phyloP scores from a whole-genome alignment of 108 stramenopile genomes.

The Aureococcus anophagefferens region DNA sequence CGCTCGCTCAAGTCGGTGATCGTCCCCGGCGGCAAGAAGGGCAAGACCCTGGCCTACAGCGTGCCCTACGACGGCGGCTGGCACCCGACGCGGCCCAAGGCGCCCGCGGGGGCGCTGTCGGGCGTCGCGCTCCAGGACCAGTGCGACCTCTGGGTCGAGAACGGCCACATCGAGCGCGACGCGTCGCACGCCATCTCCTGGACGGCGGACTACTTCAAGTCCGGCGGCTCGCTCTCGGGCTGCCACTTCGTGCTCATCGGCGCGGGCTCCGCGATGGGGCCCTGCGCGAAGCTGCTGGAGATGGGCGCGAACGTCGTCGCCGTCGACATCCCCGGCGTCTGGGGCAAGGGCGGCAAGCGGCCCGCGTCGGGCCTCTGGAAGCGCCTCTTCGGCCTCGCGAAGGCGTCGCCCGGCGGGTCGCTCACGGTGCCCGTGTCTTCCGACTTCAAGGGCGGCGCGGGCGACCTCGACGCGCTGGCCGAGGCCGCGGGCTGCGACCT shows the following conservation, averaged over 20 bases:
- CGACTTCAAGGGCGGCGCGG: constrained; percentile 34
- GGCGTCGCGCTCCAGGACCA: constrained; percentile 68
- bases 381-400: constrained; percentile 67
- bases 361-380: constrained; percentile 58
- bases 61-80: neutral
- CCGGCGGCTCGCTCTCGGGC: constrained; percentile 69
- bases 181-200: constrained; percentile 80
- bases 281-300: constrained; percentile 76
- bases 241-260: constrained; percentile 87
- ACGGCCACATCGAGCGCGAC: constrained; percentile 87
- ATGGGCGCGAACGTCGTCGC: constrained; percentile 90
- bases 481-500: constrained; percentile 78
- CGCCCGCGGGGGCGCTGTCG: constrained; percentile 27
- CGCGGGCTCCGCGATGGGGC: constrained; percentile 97
- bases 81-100: neutral
- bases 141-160: constrained; percentile 78
- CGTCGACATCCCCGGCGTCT: constrained; percentile 42
- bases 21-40: constrained; percentile 52
- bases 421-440: constrained; percentile 83
- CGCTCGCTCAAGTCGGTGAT: constrained; percentile 68
- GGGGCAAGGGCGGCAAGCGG: neutral
- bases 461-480: constrained; percentile 57
- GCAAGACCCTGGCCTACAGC: constrained; percentile 14
- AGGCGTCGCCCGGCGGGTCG: constrained; percentile 61
- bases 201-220: constrained; percentile 66